Percentiles rank a stretch among this genome's conserved stretches.
phyloP scores from a whole-genome alignment of 257 asterid species.

The Scutellaria baicalensis region DNA sequence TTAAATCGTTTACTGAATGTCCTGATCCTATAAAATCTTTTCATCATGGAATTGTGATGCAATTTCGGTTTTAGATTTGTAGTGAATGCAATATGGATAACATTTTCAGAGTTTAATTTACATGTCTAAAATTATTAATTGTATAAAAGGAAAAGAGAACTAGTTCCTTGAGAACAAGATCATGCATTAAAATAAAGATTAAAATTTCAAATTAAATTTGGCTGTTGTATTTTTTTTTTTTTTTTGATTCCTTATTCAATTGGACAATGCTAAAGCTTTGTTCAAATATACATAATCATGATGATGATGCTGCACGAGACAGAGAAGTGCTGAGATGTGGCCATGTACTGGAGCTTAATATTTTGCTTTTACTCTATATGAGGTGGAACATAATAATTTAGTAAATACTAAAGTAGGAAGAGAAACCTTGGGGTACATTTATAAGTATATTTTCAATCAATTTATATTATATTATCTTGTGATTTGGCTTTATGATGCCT shows the following conservation, averaged over 20 bases:
- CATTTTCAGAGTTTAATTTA: not conserved
- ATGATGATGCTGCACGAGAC: not conserved
- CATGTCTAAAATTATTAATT: slow-evolving; percentile 1
- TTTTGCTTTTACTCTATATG: not conserved
- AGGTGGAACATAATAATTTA: not conserved
- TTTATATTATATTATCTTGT: not conserved
- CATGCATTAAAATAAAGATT: not conserved
- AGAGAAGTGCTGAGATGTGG: not conserved
- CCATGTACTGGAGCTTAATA: not conserved
- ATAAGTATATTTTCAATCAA: not conserved
- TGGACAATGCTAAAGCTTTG: not conserved
- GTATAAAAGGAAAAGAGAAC: not conserved
- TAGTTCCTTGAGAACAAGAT: not conserved
- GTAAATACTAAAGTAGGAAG: not conserved
- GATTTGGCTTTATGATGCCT: slow-evolving; percentile 3
- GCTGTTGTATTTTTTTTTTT: not conserved
- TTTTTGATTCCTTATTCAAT: not conserved
- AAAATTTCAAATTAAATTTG: not conserved
- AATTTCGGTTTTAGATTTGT: not conserved
- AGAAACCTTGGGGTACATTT: not conserved
- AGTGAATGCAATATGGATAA: not conserved
- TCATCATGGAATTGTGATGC: not conserved
- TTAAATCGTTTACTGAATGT: not conserved
- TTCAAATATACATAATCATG: not conserved
- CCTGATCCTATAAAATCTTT: not conserved